Conservation (phyloP, 1,284 basidiomycete species). For the Afroboletus lepidellus region DNA sequence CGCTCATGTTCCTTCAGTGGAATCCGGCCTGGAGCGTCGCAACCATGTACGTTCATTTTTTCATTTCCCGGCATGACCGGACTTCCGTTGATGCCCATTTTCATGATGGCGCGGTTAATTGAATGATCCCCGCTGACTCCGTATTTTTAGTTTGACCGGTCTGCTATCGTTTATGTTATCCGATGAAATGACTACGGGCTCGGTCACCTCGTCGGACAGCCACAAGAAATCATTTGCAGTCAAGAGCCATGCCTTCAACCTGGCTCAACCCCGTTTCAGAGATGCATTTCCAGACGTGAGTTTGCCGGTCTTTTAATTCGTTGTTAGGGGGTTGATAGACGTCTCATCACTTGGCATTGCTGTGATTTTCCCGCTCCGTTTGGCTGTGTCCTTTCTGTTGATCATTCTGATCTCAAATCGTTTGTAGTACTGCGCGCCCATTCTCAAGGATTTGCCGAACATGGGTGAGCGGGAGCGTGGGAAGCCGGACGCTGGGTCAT, state of each 20-base stretch:
- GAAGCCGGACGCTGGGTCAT: constrained; percentile 36
- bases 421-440: constrained; percentile 64
- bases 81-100: constrained; percentile 10
- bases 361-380: constrained; percentile 20
- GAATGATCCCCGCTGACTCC: constrained; percentile 13
- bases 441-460: constrained; percentile 76
- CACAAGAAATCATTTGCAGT: constrained; percentile 79
- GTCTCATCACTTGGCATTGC: constrained; percentile 17
- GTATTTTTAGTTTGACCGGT: constrained; percentile 76
- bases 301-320: constrained; percentile 19
- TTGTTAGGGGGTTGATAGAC: constrained; percentile 21
- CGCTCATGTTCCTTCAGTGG: constrained; percentile 51
- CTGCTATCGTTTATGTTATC: constrained; percentile 94
- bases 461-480: constrained; percentile 81
- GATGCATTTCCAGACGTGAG: constrained; percentile 85
- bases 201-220: constrained; percentile 75
- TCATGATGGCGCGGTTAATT: constrained; percentile 16
- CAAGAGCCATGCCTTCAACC: constrained; percentile 84
- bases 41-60: constrained; percentile 66
- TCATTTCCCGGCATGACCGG: constrained; percentile 3
- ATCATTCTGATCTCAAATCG: constrained; percentile 20
- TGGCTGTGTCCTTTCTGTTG: constrained; percentile 17
- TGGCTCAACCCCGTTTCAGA: constrained; percentile 75
- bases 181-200: constrained; percentile 95
- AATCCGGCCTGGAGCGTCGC: constrained; percentile 93